These are phyloP conservation scores for Nymphaea colorata DNA, from an alignment of 164 flowering plant species.

Conservation along the genomic window DNA sequence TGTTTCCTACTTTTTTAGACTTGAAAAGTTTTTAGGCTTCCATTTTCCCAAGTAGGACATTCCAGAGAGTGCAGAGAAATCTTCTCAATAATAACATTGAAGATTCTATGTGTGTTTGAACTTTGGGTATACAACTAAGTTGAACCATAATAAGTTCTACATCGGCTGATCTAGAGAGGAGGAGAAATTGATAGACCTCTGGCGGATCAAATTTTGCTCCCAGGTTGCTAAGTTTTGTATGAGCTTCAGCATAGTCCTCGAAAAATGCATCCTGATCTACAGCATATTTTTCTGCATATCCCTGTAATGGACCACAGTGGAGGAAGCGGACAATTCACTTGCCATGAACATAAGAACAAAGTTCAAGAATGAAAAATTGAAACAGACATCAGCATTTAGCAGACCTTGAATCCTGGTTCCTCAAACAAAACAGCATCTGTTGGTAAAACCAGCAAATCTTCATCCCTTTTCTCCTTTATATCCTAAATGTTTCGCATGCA, in stretches of 20 bases:
- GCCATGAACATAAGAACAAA: background rate
- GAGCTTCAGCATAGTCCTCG: constrained; percentile 98
- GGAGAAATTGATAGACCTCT: constrained; percentile 35
- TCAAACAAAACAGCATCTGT: constrained; percentile 95
- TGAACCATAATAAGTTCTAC: no score
- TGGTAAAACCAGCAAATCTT: constrained; percentile 84
- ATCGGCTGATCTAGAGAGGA: background rate
- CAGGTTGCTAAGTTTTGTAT: constrained; percentile 91
- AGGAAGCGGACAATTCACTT: background rate
- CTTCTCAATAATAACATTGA: no score
- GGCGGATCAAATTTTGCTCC: constrained; percentile 98
- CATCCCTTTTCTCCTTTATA: constrained; percentile 76
- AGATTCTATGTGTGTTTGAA: no score
- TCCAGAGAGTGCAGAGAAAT: no score
- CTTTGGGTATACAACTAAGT: no score
- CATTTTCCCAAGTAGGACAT: no score
- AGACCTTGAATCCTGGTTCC: constrained; percentile 89
- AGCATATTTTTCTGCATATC: constrained; percentile 91
- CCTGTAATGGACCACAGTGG: constrained; percentile 29
- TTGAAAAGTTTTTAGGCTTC: no score
- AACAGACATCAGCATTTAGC: constrained; percentile 1
- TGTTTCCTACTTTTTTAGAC: background rate
- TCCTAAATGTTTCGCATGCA: constrained; percentile 33
- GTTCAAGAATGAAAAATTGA: background rate
- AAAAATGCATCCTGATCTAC: constrained; percentile 80